phyloP scores from a whole-genome alignment of 257 asterid genomes.

The Echites panduratus region DNA sequence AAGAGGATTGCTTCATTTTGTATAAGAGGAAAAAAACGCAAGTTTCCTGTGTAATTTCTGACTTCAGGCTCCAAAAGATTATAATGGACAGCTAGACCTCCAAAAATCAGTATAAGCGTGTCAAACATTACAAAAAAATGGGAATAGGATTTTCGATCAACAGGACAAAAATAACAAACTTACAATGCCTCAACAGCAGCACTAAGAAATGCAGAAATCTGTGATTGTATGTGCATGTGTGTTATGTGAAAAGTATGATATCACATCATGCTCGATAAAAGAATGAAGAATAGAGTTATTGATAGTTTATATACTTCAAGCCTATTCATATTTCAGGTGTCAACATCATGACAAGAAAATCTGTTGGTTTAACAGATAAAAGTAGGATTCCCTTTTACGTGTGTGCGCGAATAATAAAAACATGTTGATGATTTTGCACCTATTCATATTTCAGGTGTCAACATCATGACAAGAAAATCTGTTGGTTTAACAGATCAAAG shows the following conservation, averaged over 20 bases:
- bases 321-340: background rate
- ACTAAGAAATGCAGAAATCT: background rate
- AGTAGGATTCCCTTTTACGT: background rate
- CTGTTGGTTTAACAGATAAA: background rate
- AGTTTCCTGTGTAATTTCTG: background rate
- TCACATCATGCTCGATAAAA: background rate
- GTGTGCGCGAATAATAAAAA: background rate
- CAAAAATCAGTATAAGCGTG: background rate
- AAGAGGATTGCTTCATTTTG: background rate
- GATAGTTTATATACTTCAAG: background rate
- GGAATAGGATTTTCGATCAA: background rate
- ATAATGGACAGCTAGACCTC: background rate
- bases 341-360: background rate
- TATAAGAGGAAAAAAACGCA: background rate
- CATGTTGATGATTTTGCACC: no score
- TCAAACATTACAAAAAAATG: background rate
- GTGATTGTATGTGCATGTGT: no score
- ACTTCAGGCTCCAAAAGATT: background rate
- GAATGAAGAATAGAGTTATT: background rate
- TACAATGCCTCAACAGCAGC: background rate
- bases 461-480: background rate
- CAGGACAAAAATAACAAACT: background rate
- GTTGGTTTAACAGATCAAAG: background rate
- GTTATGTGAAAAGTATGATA: background rate
- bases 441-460: background rate